Evolutionary conservation across 257 asterid species (phyloP), one percentile per base, ranked within the genome.

Genomic region (Scutellaria baicalensis): DNA sequence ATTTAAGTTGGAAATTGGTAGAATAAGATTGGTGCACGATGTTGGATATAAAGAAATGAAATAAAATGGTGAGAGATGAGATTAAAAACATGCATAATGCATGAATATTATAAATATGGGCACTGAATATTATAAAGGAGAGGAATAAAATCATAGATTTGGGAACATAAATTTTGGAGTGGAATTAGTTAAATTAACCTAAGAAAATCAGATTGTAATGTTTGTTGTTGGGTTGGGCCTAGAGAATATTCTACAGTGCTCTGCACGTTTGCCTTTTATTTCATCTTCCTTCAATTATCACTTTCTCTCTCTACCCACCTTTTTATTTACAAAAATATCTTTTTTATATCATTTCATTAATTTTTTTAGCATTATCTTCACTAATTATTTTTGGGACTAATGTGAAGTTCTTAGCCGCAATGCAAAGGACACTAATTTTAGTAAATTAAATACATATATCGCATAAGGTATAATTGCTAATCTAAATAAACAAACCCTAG

Each of bases 241-340:
- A 31, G 63, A 59, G 64, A 67, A 67, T 71, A 76, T 76, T 63
- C 75, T 35, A 51, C 50, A 72, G 40, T 58, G 77, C 73, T 70
- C 77, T 77, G 82, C 85, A 81, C 76, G 76, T 62, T 77, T 64
- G 70, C 27, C 70, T 68, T 70, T 49, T 40, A 72, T 63, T 64
- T 35, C 62, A 52, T 48, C 74, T 27, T 27, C 33, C 33, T 27
- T 27, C 36, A 43, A 57, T 69, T 64, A 50, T 69, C 47, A 45
- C 61, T 17, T 27, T 40, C 59, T 36, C 49, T 49, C 62, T 13
- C 50, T 35, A 33, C 65, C 60, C 16, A 43, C 20, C n/a, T n/a
- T n/a, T n/a, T n/a, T n/a, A 23, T 27, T 11, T 57, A 40, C 9
- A 21, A 11, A 7, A 2, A 6, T 10, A 4, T 12, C 39, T 8